phyloP scores from a whole-genome alignment of 2,329 filamentous ascomycete genomes.

The Colletotrichum sp. region DNA sequence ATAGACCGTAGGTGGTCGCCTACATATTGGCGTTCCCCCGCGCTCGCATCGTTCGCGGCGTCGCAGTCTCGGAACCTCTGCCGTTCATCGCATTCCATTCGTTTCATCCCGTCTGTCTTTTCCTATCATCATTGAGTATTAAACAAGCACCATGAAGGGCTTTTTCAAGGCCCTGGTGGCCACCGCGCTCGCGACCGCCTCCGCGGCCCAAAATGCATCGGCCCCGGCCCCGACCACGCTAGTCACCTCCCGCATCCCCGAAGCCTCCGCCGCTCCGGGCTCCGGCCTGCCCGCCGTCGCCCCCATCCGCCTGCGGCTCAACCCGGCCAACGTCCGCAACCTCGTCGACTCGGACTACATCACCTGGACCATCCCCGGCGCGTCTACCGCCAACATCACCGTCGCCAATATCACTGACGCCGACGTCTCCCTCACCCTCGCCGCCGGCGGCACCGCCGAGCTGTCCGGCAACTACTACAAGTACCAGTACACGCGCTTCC shows the following conservation, averaged over 20 bases:
- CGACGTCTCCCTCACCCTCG: slow-evolving; percentile 3
- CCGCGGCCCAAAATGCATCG: not conserved
- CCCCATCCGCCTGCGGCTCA: slow-evolving; percentile 17
- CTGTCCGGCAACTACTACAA: slow-evolving; percentile 31
- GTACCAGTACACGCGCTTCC: slow-evolving; percentile 27
- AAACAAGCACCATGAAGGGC: not conserved
- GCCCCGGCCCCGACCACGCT: not conserved
- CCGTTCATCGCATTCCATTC: not conserved
- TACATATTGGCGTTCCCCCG: not conserved
- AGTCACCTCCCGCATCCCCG: not conserved
- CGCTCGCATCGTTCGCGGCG: not conserved
- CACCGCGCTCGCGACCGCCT: not conserved
- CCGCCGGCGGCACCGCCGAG: slow-evolving; percentile 10
- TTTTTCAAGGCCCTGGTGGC: not conserved
- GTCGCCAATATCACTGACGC: slow-evolving; percentile 3
- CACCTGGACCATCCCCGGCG: slow-evolving; percentile 20
- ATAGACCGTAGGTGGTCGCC: not conserved
- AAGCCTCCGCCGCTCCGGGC: not conserved
- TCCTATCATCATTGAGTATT: not conserved
- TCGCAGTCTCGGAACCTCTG: not conserved
- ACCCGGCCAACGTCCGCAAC: slow-evolving; percentile 19
- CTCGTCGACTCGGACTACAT: slow-evolving; percentile 16
- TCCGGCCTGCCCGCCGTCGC: not conserved
- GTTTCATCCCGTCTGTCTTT: not conserved
- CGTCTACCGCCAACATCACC: not conserved